These are phyloP conservation scores for Verticillium zaregamsianum DNA, from an alignment of 2,329 filamentous ascomycete species.

Conservation along the genomic window DNA sequence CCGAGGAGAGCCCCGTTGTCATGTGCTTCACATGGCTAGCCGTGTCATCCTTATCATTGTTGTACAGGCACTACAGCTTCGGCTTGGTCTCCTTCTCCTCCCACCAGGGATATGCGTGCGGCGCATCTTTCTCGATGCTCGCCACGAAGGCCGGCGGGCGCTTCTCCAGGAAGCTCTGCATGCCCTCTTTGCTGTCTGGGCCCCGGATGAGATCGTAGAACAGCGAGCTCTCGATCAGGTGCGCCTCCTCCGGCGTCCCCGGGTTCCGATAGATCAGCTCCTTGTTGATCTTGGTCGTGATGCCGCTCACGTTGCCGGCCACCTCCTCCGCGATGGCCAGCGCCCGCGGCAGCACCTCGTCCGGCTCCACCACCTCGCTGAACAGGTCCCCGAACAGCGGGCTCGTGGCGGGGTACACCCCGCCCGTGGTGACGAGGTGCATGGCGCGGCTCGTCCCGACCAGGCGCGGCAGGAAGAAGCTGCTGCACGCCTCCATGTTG, in stretches of 20 bases:
- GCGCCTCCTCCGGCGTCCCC: slow-evolving; percentile 61
- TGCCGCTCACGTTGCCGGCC: slow-evolving; percentile 59
- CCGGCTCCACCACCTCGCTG: slow-evolving; percentile 57
- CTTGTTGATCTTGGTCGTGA: slow-evolving; percentile 63
- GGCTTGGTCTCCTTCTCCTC: slow-evolving; percentile 34
- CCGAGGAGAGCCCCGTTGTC: background rate
- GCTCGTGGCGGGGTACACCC: slow-evolving; percentile 49
- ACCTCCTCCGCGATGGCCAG: slow-evolving; percentile 64
- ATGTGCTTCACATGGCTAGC: background rate
- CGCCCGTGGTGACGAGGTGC: slow-evolving; percentile 64
- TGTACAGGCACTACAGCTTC: slow-evolving; percentile 11
- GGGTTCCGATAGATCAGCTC: slow-evolving; percentile 64
- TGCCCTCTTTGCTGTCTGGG: slow-evolving; percentile 61
- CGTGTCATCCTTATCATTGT: background rate
- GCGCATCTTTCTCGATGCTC: slow-evolving; percentile 55
- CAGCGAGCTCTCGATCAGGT: slow-evolving; percentile 65
- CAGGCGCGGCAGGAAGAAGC: slow-evolving; percentile 68
- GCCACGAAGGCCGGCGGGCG: slow-evolving; percentile 57
- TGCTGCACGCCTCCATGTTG: slow-evolving; percentile 67
- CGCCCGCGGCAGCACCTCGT: slow-evolving; percentile 59
- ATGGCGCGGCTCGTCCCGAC: slow-evolving; percentile 61
- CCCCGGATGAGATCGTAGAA: slow-evolving; percentile 56
- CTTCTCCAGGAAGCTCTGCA: slow-evolving; percentile 67
- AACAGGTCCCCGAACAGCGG: slow-evolving; percentile 58
- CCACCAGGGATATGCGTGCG: slow-evolving; percentile 66